Evolutionary conservation across 1,139 yeast species (phyloP), one percentile per base, ranked within the genome.

Genomic region (Candida tetrigidarum): DNA sequence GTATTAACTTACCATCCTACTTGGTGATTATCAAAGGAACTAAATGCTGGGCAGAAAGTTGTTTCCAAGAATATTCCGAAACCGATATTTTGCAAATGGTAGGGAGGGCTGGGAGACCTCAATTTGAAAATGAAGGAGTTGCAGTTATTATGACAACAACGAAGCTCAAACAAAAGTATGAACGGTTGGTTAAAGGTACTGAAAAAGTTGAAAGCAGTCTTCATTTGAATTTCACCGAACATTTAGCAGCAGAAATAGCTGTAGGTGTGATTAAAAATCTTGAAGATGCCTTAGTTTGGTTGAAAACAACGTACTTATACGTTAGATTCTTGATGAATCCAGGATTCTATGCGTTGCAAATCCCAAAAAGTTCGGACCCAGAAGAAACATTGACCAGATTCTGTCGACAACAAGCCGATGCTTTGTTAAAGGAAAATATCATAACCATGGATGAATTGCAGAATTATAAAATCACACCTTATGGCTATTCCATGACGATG

Each of bases 1-100:
- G 86, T 45, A 80, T 80, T 23, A 81, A 81, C 52, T 63, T 81
- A 37, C 86, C 86, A 2, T 85, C 86, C 0, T 83, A 79, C 58
- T 63, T 81, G 45, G 86, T 81, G 1, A 63, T 81, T 14, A 70
- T 81, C 33, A 81, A 81, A 46, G 85, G 86, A 12, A 81, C 87
- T 0, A 77, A 73, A 52, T 64, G 75, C 38, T 78, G 84, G 77
- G 60, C 59, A 30, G 74, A 70, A 39, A 73, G 73, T 2, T 57
- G 64, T 14, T 72, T 77, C 47, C 70, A 67, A 39, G 86, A 81
- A 41, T 80, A 81, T 46, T 69, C 81, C 5, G 83, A 81, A 39
- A 69, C 79, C 53, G 85, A 80, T 55, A 64, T 81, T 40, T 59
- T 79, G 39, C 86, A 81, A 58, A 81, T 81, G 85, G 71, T 81